phyloP scores from a whole-genome alignment of 768 basidiomycete genomes.

The Plicaturopsis crispa region DNA sequence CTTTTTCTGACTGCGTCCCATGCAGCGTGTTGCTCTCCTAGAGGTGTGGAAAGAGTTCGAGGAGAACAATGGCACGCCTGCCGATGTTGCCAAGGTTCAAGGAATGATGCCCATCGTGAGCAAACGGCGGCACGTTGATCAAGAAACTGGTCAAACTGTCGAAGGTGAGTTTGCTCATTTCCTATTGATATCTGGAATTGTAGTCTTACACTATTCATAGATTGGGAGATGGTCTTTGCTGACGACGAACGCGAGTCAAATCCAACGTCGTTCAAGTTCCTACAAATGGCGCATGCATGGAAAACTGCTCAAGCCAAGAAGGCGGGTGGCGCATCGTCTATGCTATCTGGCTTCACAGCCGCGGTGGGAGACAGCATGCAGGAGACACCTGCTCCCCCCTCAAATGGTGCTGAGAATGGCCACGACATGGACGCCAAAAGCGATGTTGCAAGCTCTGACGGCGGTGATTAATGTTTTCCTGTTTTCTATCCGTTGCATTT shows the following conservation, averaged over 20 bases:
- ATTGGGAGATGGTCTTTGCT: slow-evolving; percentile 92
- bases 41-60: slow-evolving; percentile 97
- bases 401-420: slow-evolving; percentile 1
- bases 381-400: too few species aligned
- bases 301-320: slow-evolving; percentile 44
- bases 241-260: slow-evolving; percentile 95
- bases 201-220: slow-evolving; percentile 29
- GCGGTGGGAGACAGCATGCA: slow-evolving; percentile 18
- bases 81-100: slow-evolving; percentile 76
- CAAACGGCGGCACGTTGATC: slow-evolving; percentile 77
- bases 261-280: slow-evolving; percentile 90
- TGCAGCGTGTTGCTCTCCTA: slow-evolving; percentile 81
- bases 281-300: slow-evolving; percentile 95
- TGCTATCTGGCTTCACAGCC: slow-evolving; percentile 43
- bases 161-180: slow-evolving; percentile 51
- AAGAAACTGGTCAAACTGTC: slow-evolving; percentile 76
- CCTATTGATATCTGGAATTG: not conserved
- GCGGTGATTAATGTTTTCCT: slow-evolving; percentile 22
- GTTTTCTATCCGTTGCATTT: not conserved
- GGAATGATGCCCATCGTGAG: slow-evolving; percentile 90
- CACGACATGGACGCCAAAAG: slow-evolving; percentile 32
- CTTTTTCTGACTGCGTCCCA: slow-evolving; percentile 3
- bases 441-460: slow-evolving; percentile 51
- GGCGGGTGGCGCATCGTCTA: slow-evolving; percentile 22
- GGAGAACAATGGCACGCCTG: slow-evolving; percentile 63